phyloP scores from a whole-genome alignment of 371 early-diverging fungal genomes.

The Mucor circinelloides region DNA sequence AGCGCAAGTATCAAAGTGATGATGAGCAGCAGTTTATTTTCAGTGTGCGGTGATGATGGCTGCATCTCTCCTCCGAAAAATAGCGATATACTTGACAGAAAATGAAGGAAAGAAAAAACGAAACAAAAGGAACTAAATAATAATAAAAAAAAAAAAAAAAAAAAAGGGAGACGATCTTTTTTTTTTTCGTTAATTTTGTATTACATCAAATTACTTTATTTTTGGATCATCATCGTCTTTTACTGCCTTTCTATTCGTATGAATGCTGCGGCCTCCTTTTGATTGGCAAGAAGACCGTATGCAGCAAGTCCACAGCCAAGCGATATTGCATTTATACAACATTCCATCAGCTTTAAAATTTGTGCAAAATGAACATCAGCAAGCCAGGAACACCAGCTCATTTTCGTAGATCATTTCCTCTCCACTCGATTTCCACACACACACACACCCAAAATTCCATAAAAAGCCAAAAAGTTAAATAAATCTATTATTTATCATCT shows the following conservation, averaged over 20 bases:
- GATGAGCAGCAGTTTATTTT: constrained; percentile 2
- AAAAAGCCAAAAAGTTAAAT: neutral
- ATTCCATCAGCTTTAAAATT: neutral
- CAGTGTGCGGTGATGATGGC: neutral
- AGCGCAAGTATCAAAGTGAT: constrained; percentile 6
- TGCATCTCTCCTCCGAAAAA: neutral
- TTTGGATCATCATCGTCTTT: neutral
- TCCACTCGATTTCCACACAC: neutral
- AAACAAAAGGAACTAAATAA: neutral
- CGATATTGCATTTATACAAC: neutral
- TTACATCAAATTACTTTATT: neutral
- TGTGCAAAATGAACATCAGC: too few relatives aligned
- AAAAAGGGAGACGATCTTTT: constrained; percentile 1
- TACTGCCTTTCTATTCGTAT: neutral
- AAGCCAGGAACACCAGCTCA: neutral
- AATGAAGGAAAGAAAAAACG: neutral
- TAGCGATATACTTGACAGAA: neutral
- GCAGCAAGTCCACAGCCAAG: neutral
- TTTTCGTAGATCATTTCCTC: neutral
- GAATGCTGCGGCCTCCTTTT: neutral
- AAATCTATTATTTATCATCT: constrained; percentile 4
- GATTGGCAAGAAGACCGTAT: neutral
- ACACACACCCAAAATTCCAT: neutral
- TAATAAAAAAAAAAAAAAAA: neutral
- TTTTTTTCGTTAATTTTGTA: neutral